These are phyloP conservation scores for Colletotrichum agaves DNA, from an alignment of 2,329 filamentous ascomycete genomes.

Conservation along the genomic window DNA sequence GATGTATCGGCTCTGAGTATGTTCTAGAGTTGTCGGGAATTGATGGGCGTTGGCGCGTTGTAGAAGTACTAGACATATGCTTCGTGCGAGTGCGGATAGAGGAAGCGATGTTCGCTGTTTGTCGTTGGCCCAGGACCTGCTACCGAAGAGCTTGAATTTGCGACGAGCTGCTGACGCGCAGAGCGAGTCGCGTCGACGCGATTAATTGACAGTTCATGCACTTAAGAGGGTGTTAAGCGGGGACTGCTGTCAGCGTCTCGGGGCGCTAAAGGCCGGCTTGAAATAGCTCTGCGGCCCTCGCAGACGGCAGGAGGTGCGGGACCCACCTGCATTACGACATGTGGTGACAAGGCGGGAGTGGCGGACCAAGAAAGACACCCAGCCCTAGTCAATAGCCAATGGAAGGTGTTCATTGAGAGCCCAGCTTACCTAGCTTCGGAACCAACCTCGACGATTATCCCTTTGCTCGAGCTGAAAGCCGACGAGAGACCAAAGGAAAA, in stretches of 20 bases:
- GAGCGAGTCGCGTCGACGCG: constrained; percentile 28
- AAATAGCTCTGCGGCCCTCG: constrained; percentile 3
- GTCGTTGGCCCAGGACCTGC: background rate
- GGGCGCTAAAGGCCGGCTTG: constrained; percentile 10
- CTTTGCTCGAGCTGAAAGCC: constrained; percentile 24
- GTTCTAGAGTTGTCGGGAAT: no score
- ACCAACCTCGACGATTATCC: constrained; percentile 36
- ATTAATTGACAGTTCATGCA: constrained; percentile 27
- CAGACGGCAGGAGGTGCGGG: constrained; percentile 14
- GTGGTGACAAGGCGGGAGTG: constrained; percentile 24
- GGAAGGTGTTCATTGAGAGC: constrained; percentile 16
- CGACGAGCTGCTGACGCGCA: constrained; percentile 24
- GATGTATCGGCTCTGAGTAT: no score
- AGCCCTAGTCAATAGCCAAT: constrained; percentile 25
- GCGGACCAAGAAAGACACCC: background rate
- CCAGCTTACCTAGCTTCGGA: constrained; percentile 25
- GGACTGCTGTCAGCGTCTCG: background rate
- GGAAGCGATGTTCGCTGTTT: no score
- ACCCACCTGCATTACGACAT: constrained; percentile 35
- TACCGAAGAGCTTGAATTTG: background rate
- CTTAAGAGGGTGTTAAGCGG: constrained; percentile 9
- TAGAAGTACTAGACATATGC: no score
- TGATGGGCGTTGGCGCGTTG: no score
- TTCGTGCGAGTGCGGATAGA: no score
- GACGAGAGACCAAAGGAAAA: constrained; percentile 1